phyloP scores from a whole-genome alignment of 176 grass and related monocot species.

The Panicum miliaceum region DNA sequence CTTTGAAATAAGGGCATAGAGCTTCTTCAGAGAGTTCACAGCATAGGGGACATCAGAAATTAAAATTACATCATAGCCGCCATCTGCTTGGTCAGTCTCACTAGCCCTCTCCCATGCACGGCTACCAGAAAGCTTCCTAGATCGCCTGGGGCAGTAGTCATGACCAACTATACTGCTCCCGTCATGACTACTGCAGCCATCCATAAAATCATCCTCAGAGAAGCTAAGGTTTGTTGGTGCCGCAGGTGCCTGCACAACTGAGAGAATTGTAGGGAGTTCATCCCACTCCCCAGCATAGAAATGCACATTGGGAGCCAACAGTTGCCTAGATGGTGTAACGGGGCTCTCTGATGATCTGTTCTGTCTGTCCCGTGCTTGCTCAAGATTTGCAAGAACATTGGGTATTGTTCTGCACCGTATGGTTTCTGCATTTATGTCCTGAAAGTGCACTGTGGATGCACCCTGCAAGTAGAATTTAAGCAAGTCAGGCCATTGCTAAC shows the following conservation, averaged over 20 bases:
- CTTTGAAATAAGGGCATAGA: constrained; percentile 89
- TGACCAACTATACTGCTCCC: constrained; percentile 74
- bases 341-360: constrained; percentile 83
- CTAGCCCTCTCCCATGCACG: constrained; percentile 89
- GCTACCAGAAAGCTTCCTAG: constrained; percentile 93
- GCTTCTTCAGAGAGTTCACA: constrained; percentile 68
- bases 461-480: constrained; percentile 52
- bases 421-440: constrained; percentile 90
- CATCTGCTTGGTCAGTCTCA: constrained; percentile 61
- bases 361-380: constrained; percentile 76
- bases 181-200: constrained; percentile 81
- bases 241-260: constrained; percentile 58
- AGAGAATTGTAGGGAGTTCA: constrained; percentile 81
- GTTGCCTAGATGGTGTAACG: constrained; percentile 83
- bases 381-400: constrained; percentile 93
- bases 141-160: constrained; percentile 62
- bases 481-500: constrained; percentile 41
- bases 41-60: constrained; percentile 75
- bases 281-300: constrained; percentile 92
- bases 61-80: constrained; percentile 85
- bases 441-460: constrained; percentile 89
- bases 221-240: constrained; percentile 70
- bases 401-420: constrained; percentile 86
- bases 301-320: constrained; percentile 69
- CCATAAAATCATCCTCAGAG: constrained; percentile 91